Evolutionary conservation across 768 basidiomycete genomes (phyloP).

Genomic region (Calvatia gigantea): DNA sequence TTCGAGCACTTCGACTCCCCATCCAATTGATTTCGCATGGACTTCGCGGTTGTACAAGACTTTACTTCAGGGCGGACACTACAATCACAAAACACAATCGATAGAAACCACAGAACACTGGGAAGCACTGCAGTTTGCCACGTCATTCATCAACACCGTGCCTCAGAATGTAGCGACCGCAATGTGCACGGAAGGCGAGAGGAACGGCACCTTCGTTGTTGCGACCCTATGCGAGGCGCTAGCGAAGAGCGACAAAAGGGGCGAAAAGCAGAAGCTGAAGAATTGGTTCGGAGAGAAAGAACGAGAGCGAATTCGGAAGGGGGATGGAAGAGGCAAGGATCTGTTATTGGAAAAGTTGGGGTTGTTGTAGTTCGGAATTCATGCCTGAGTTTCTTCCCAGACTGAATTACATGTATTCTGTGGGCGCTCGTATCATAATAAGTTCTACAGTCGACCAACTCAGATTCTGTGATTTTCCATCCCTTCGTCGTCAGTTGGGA

Average conservation of each 20-base stretch:
- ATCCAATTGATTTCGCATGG: conserved; percentile 80
- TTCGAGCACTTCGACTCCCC: conserved; percentile 42
- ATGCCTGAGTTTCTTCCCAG: not conserved
- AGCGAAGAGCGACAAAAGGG: conserved; percentile 26
- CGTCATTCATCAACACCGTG: conserved; percentile 49
- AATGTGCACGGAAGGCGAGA: conserved; percentile 53
- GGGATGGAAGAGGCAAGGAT: conserved; percentile 66
- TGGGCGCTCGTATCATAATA: not conserved
- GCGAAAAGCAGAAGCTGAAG: conserved; percentile 43
- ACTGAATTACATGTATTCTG: not conserved
- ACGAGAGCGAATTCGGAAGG: conserved; percentile 42
- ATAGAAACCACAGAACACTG: conserved; percentile 47
- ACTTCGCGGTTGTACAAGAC: conserved; percentile 84
- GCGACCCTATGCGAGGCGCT: conserved; percentile 69
- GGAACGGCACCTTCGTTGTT: conserved; percentile 72
- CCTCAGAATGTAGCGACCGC: conserved; percentile 46
- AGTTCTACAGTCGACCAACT: not conserved
- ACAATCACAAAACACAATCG: conserved; percentile 54
- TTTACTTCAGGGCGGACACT: conserved; percentile 89
- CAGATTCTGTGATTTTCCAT: not conserved
- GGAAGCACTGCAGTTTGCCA: conserved; percentile 58
- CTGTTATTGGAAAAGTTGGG: conserved; percentile 61
- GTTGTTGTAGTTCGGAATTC: conserved; percentile 22
- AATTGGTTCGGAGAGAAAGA: conserved; percentile 56
- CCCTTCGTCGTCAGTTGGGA: not conserved